Evolutionary conservation across 192 early-diverging fungal species (phyloP).

Genomic region (Coemansia sp.): DNA sequence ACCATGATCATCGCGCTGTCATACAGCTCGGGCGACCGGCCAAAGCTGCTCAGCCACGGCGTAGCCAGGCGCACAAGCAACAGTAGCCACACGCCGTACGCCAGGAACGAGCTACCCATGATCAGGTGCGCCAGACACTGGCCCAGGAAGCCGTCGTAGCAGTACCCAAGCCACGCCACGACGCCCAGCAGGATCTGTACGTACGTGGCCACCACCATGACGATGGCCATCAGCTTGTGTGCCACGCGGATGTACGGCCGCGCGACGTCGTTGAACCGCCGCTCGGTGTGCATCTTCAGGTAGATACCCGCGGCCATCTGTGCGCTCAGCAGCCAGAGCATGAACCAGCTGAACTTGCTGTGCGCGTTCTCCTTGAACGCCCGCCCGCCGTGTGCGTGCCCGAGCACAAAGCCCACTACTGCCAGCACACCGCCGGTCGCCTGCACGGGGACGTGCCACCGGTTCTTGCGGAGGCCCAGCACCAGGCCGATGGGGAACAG

Average conservation of each 20-base stretch:
- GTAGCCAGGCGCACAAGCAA: slow-evolving; percentile 55
- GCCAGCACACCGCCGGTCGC: slow-evolving; percentile 47
- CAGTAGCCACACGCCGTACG: slow-evolving; percentile 60
- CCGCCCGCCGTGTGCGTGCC: slow-evolving; percentile 59
- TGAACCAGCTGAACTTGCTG: slow-evolving; percentile 59
- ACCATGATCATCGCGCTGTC: slow-evolving; percentile 62
- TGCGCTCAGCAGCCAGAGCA: slow-evolving; percentile 52
- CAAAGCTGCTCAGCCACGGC: slow-evolving; percentile 54
- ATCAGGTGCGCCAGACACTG: slow-evolving; percentile 71
- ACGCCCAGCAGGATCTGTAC: slow-evolving; percentile 64
- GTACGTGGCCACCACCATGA: slow-evolving; percentile 57
- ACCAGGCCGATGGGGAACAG: slow-evolving; percentile 56
- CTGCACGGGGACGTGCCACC: slow-evolving; percentile 64
- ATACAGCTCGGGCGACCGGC: slow-evolving; percentile 64
- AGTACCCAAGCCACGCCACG: slow-evolving; percentile 60
- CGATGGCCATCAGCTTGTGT: slow-evolving; percentile 54
- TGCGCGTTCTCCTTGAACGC: slow-evolving; percentile 63
- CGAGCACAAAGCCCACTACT: slow-evolving; percentile 56
- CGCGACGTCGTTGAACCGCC: slow-evolving; percentile 51
- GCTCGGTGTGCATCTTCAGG: slow-evolving; percentile 58
- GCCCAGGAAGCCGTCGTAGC: slow-evolving; percentile 58
- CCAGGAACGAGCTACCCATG: slow-evolving; percentile 69
- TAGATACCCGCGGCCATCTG: slow-evolving; percentile 59
- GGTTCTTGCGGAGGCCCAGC: slow-evolving; percentile 54
- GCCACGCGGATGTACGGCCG: slow-evolving; percentile 48